Percentiles rank a stretch among this genome's conserved stretches.
Conservation (phyloP, 345 rosid genomes). For the Aurinia saxatilis region DNA sequence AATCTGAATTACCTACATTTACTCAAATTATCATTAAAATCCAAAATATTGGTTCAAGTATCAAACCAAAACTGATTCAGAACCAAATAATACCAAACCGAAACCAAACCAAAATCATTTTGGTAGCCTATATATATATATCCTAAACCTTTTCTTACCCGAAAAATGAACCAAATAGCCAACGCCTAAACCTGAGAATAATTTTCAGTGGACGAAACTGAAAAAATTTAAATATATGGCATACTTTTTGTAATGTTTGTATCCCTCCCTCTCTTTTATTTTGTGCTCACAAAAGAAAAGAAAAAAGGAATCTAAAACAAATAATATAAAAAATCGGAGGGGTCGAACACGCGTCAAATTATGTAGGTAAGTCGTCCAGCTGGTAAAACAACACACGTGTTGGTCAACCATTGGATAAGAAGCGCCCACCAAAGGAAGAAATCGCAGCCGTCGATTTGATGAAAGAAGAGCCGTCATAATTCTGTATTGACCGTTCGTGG, state of each 20-base stretch:
- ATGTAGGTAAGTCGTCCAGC: constrained; percentile 14
- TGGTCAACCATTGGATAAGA: not conserved
- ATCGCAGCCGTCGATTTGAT: constrained; percentile 25
- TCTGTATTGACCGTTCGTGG: constrained; percentile 35
- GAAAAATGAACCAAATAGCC: no score
- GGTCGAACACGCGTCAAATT: constrained; percentile 27
- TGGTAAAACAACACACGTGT: constrained; percentile 18
- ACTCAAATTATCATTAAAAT: no score
- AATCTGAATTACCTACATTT: no score
- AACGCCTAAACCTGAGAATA: no score
- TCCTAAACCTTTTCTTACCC: no score
- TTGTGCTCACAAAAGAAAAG: not conserved
- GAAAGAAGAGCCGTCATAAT: constrained; percentile 26
- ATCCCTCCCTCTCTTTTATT: not conserved
- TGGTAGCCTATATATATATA: no score
- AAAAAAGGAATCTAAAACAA: not conserved
- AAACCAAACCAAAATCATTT: no score
- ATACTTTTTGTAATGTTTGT: not conserved
- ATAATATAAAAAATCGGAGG: not conserved
- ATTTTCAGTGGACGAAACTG: not conserved
- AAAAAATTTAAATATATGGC: not conserved
- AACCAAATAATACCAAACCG: no score
- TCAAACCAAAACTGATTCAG: no score
- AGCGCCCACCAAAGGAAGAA: constrained; percentile 32
- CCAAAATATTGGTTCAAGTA: no score